Conservation (phyloP, 176 grass and related monocot genomes). For the Eremochloa ophiuroides region DNA sequence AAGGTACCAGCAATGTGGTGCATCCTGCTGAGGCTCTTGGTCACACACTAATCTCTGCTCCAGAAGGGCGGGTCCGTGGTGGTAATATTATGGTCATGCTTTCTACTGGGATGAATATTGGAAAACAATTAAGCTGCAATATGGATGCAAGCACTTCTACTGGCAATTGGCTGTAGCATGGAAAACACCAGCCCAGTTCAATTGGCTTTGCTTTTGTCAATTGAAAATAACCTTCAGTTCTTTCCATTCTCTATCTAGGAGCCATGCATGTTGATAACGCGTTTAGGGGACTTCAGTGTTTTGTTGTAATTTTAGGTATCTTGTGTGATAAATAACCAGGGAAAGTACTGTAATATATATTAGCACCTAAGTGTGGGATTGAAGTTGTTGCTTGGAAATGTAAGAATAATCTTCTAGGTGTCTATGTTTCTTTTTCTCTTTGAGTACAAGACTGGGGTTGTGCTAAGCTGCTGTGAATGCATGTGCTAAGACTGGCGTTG, state of each 20-base stretch:
- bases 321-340: conserved; percentile 29
- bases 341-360: neutral
- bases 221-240: too few species aligned
- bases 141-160: neutral
- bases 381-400: conserved; percentile 16
- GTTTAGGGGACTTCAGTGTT: neutral
- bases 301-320: conserved; percentile 2
- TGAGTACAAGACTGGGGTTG: neutral
- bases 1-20: neutral
- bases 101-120: neutral
- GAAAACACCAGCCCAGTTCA: neutral
- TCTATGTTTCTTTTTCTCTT: neutral
- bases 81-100: conserved; percentile 41
- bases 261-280: neutral
- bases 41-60: conserved; percentile 2
- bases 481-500: too few species aligned
- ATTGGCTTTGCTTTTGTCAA: neutral
- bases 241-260: neutral
- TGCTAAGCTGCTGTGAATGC: neutral
- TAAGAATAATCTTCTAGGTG: neutral
- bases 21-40: neutral
- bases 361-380: neutral
- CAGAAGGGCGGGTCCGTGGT: conserved; percentile 57
- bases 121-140: neutral
- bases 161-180: conserved; percentile 26